phyloP scores from a whole-genome alignment of 2,329 filamentous ascomycete species.

The Zasmidium citrigriseum region DNA sequence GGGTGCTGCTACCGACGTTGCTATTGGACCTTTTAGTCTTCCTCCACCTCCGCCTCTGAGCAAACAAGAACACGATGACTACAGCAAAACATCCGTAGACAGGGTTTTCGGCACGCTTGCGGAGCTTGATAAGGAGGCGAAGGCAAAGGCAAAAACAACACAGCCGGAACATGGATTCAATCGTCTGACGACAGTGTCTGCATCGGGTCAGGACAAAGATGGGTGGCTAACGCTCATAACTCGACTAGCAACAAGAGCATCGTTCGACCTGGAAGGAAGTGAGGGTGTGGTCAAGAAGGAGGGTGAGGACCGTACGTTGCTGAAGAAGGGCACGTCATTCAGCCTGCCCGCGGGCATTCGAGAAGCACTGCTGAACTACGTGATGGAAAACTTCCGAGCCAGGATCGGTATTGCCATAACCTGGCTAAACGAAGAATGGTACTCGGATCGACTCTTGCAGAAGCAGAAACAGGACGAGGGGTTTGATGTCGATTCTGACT shows the following conservation, averaged over 20 bases:
- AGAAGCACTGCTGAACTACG: constrained; percentile 77
- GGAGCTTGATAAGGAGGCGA: constrained; percentile 70
- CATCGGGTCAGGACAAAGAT: constrained; percentile 77
- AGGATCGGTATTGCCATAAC: constrained; percentile 87
- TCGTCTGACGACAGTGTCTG: constrained; percentile 66
- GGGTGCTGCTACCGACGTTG: constrained; percentile 43
- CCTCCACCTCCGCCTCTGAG: constrained; percentile 75
- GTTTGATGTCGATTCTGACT: constrained; percentile 12
- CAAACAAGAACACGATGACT: constrained; percentile 68
- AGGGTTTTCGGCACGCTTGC: constrained; percentile 79
- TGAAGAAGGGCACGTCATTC: constrained; percentile 31
- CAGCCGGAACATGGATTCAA: constrained; percentile 68
- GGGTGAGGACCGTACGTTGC: constrained; percentile 21
- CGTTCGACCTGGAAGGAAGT: constrained; percentile 66
- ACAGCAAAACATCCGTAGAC: constrained; percentile 72
- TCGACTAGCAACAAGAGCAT: constrained; percentile 78
- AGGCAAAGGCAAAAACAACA: constrained; percentile 43
- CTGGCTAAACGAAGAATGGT: constrained; percentile 98
- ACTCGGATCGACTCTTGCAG: constrained; percentile 72
- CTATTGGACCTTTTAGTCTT: constrained; percentile 76
- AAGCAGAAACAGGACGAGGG: constrained; percentile 32
- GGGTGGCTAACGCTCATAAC: constrained; percentile 89
- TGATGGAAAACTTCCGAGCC: constrained; percentile 87
- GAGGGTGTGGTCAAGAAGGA: constrained; percentile 34
- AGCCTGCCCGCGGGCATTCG: constrained; percentile 71